Conservation (phyloP, 176 grass and related monocot species). For the Bolboschoenus planiculmis region DNA sequence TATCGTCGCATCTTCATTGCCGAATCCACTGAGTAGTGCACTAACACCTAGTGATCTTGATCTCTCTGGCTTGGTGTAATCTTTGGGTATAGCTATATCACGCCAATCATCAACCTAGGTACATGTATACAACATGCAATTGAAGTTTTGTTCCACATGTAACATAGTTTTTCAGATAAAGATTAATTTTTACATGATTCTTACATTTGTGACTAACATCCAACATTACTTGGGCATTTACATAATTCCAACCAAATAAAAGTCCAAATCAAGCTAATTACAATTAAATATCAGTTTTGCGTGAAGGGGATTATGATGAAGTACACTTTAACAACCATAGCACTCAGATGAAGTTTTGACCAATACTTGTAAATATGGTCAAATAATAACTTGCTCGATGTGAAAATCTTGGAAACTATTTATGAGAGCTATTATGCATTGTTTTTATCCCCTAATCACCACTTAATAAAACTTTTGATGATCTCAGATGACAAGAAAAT, state of each 20-base stretch:
- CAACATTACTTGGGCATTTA: not conserved
- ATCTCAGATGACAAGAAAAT: not conserved
- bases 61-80: slow-evolving; percentile 58
- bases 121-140: slow-evolving; percentile 3
- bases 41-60: slow-evolving; percentile 63
- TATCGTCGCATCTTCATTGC: slow-evolving; percentile 59
- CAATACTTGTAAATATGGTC: not conserved
- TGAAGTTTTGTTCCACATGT: slow-evolving; percentile 2
- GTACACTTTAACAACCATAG: not conserved
- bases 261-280: not conserved
- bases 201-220: not conserved
- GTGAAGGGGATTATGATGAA: not conserved
- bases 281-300: not conserved
- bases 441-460: not conserved
- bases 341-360: not conserved
- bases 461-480: not conserved
- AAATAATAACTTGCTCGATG: not conserved
- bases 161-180: slow-evolving; percentile 9
- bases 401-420: not conserved
- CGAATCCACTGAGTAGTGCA: slow-evolving; percentile 65
- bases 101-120: slow-evolving; percentile 95
- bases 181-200: not conserved
- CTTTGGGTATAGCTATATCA: slow-evolving; percentile 74
- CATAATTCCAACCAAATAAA: not conserved
- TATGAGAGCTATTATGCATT: not conserved